phyloP scores from a whole-genome alignment of 2,329 filamentous ascomycete genomes.

The Neonectria magnoliae region DNA sequence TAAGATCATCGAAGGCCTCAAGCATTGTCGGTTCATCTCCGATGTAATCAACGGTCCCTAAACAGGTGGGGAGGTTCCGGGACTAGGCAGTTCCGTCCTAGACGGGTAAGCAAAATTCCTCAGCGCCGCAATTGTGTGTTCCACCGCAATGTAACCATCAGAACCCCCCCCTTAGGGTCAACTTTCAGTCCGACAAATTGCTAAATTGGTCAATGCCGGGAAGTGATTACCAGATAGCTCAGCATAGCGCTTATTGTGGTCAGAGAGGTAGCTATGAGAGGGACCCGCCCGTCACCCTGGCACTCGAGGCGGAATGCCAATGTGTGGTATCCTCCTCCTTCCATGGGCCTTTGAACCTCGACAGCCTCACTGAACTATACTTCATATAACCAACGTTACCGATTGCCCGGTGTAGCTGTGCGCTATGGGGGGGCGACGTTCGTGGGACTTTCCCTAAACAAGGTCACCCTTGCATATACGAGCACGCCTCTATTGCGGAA shows the following conservation, averaged over 20 bases:
- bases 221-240: neutral
- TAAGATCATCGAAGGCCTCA: neutral
- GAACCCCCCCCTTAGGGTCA: neutral
- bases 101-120: neutral
- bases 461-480: neutral
- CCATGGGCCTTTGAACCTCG: neutral
- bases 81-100: neutral
- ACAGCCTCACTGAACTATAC: neutral
- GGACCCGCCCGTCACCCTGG: too few relatives aligned
- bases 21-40: neutral
- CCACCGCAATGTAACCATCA: neutral
- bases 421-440: neutral
- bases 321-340: neutral
- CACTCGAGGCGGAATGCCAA: neutral
- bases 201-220: neutral
- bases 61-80: neutral
- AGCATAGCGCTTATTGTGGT: neutral
- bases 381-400: neutral
- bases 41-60: neutral
- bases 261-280: neutral
- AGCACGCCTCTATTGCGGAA: neutral
- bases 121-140: neutral
- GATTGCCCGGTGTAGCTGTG: neutral
- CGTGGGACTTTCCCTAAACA: neutral
- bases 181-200: neutral